A percentile compares a stretch with the other conserved stretches of the same genome.
Conservation (phyloP, 441 rosid genomes). For the Aleurites moluccanus region DNA sequence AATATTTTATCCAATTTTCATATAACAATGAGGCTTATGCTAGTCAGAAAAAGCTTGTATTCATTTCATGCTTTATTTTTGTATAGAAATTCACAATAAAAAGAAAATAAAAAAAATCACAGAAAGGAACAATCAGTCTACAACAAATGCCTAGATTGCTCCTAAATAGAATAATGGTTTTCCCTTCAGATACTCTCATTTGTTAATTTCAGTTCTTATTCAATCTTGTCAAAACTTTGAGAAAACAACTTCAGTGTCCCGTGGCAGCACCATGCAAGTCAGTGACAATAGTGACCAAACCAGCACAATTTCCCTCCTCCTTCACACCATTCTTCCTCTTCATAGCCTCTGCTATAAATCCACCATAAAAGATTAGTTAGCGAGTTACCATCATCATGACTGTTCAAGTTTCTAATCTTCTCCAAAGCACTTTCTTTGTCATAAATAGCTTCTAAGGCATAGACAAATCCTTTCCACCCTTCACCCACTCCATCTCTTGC, state of each 20-base stretch:
- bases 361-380: slow-evolving; percentile 84
- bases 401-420: slow-evolving; percentile 52
- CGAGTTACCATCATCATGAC: slow-evolving; percentile 79
- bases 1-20: background rate
- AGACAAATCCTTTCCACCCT: slow-evolving; percentile 94
- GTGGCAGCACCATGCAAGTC: no score
- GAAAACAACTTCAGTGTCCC: slow-evolving; percentile 33
- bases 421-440: slow-evolving; percentile 60
- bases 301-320: slow-evolving; percentile 67
- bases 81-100: background rate
- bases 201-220: background rate
- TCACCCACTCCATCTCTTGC: slow-evolving; percentile 70
- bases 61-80: background rate
- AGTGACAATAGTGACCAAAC: slow-evolving; percentile 71
- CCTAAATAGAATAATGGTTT: no score
- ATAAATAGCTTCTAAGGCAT: slow-evolving; percentile 73
- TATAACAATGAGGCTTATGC: background rate
- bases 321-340: slow-evolving; percentile 34
- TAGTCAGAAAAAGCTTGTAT: background rate
- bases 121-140: background rate
- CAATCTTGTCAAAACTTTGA: background rate
- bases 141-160: background rate
- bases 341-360: slow-evolving; percentile 66
- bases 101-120: background rate
- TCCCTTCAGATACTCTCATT: background rate